Conservation (phyloP, 768 basidiomycete species). For the Leccinellum luteum region DNA sequence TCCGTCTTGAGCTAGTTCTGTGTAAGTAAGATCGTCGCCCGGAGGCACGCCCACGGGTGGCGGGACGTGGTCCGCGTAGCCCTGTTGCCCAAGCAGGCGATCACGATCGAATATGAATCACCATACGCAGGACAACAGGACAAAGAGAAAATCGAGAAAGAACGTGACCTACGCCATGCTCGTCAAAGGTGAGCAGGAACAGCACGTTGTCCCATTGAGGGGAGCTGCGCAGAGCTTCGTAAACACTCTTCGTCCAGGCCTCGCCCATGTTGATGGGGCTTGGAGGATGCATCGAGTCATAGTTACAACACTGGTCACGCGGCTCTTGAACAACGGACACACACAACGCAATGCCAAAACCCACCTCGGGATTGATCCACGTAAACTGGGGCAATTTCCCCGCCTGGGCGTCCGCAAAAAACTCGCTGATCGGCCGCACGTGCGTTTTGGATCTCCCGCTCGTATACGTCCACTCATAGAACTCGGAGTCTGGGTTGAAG, state of each 20-base stretch:
- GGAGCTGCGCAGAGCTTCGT: slow-evolving; percentile 24
- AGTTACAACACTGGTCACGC: slow-evolving; percentile 15
- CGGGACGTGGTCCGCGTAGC: slow-evolving; percentile 24
- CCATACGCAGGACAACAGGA: neutral
- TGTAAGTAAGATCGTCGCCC: slow-evolving; percentile 24
- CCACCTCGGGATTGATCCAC: slow-evolving; percentile 28
- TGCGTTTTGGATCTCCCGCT: slow-evolving; percentile 17
- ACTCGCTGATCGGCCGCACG: slow-evolving; percentile 15
- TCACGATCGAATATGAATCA: neutral
- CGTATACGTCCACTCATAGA: slow-evolving; percentile 19
- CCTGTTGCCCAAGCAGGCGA: slow-evolving; percentile 4
- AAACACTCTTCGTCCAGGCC: slow-evolving; percentile 22
- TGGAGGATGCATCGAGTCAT: slow-evolving; percentile 27
- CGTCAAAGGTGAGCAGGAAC: slow-evolving; percentile 27
- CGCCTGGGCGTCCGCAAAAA: slow-evolving; percentile 20
- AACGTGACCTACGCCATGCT: slow-evolving; percentile 19
- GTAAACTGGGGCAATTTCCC: slow-evolving; percentile 26
- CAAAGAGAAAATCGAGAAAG: neutral
- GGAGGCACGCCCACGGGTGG: slow-evolving; percentile 23
- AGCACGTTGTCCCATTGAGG: slow-evolving; percentile 22
- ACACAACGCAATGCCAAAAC: neutral
- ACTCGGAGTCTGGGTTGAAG: slow-evolving; percentile 25
- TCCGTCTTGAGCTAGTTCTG: slow-evolving; percentile 19
- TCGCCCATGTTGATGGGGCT: slow-evolving; percentile 28
- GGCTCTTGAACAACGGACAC: neutral